Percentiles rank a stretch among this genome's conserved stretches.
phyloP scores from a whole-genome alignment of 2,329 filamentous ascomycete species.

The Aspergillus sp. region DNA sequence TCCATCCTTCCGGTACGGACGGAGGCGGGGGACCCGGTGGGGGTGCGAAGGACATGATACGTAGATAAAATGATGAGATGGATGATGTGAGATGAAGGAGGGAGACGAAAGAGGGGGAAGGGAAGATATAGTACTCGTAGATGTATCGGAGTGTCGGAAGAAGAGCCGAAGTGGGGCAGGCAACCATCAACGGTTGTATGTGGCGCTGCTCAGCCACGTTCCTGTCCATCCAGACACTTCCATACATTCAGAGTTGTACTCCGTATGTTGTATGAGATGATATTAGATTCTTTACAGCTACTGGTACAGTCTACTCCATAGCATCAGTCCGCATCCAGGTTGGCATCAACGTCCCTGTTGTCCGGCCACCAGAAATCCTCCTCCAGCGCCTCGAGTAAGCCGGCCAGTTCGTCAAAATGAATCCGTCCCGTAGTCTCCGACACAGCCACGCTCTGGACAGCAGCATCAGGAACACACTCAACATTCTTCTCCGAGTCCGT shows the following conservation, averaged over 20 bases:
- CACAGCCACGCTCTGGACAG: too few relatives aligned
- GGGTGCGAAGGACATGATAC: constrained; percentile 41
- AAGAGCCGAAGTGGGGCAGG: background rate
- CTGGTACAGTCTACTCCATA: too few relatives aligned
- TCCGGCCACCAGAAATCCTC: constrained; percentile 42
- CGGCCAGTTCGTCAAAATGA: background rate
- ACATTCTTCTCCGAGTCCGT: constrained; percentile 16
- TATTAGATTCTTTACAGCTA: too few relatives aligned
- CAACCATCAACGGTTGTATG: constrained; percentile 1
- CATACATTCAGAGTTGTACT: too few relatives aligned
- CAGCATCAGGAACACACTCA: too few relatives aligned
- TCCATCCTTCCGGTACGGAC: constrained; percentile 74
- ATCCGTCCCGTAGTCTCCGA: background rate
- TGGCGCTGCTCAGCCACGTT: constrained; percentile 17
- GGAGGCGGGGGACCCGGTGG: constrained; percentile 57
- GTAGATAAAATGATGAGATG: background rate
- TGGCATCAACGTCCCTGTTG: constrained; percentile 31
- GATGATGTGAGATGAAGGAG: background rate
- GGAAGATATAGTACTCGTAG: background rate
- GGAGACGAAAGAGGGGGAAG: background rate
- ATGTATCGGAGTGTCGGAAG: background rate
- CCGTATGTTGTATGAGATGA: too few relatives aligned
- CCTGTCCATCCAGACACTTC: too few relatives aligned
- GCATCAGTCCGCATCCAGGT: constrained; percentile 19
- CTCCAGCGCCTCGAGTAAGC: constrained; percentile 19